phyloP scores from a whole-genome alignment of 805 yeast species.

The Grigorovia jiainica region DNA sequence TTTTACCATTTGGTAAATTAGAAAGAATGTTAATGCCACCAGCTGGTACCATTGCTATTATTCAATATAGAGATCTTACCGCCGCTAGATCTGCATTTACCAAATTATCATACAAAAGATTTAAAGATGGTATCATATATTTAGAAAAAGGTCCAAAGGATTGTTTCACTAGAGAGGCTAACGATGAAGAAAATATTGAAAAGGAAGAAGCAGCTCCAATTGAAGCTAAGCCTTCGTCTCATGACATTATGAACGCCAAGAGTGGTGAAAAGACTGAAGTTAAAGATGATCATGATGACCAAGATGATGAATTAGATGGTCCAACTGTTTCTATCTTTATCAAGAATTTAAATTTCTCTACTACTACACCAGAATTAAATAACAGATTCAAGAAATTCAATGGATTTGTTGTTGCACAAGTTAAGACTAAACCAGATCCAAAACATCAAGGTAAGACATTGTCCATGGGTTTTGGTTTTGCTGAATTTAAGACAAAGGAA shows the following conservation, averaged over 20 bases:
- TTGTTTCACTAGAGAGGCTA: constrained; percentile 56
- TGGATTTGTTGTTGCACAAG: constrained; percentile 76
- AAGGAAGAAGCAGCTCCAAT: constrained; percentile 23
- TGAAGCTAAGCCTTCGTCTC: constrained; percentile 24
- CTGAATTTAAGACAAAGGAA: constrained; percentile 70
- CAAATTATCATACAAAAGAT: constrained; percentile 76
- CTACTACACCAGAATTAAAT: constrained; percentile 49
- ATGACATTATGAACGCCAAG: constrained; percentile 31
- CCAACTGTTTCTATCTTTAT: constrained; percentile 84
- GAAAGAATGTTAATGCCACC: constrained; percentile 87
- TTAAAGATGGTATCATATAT: constrained; percentile 79
- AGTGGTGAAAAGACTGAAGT: constrained; percentile 34
- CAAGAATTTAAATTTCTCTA: constrained; percentile 82
- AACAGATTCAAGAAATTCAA: constrained; percentile 57
- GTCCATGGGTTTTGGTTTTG: constrained; percentile 98
- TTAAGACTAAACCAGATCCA: constrained; percentile 83
- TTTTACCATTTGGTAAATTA: constrained; percentile 69
- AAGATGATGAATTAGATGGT: constrained; percentile 40
- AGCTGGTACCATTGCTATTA: constrained; percentile 89
- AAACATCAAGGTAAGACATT: constrained; percentile 53
- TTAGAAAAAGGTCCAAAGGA: constrained; percentile 90
- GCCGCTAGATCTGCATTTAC: constrained; percentile 85
- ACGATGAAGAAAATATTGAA: constrained; percentile 30
- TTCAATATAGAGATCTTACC: constrained; percentile 76
- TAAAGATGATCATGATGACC: constrained; percentile 32